These are phyloP conservation scores for Ilyonectria destructans DNA, from an alignment of 2,329 filamentous ascomycete species.

Conservation along the genomic window DNA sequence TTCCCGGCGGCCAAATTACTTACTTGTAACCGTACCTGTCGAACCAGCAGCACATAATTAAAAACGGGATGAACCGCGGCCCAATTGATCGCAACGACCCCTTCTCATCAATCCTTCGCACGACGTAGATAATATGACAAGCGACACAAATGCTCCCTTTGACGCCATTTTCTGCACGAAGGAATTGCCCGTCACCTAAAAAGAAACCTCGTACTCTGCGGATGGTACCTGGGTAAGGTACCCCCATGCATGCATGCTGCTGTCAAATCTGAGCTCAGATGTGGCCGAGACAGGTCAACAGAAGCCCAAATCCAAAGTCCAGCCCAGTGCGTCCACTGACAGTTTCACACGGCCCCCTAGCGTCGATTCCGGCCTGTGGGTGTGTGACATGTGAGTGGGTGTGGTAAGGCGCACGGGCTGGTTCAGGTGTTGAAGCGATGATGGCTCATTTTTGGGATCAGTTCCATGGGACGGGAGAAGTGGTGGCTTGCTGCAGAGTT, in stretches of 20 bases:
- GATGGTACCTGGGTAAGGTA: background rate
- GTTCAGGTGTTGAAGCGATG: conserved; percentile 12
- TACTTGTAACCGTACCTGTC: background rate
- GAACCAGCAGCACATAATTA: background rate
- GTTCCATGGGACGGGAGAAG: background rate
- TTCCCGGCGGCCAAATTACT: background rate
- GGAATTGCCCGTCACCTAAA: conserved; percentile 5
- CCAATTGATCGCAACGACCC: background rate
- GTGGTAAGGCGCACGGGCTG: conserved; percentile 26
- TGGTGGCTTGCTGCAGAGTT: background rate
- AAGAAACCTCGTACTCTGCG: conserved; percentile 9
- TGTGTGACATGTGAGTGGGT: conserved; percentile 14
- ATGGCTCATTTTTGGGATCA: background rate
- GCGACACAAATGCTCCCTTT: background rate
- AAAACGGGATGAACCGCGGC: background rate
- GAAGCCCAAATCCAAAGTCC: conserved; percentile 21
- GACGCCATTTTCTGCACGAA: background rate
- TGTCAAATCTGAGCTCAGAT: conserved; percentile 33
- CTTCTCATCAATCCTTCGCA: background rate
- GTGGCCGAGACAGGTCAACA: conserved; percentile 1
- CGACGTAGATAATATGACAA: background rate
- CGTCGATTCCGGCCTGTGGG: conserved; percentile 15
- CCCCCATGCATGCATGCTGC: background rate
- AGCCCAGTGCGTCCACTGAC: conserved; percentile 14
- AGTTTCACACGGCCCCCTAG: conserved; percentile 18